A percentile compares a stretch with the other conserved stretches of the same genome.
Conservation (phyloP, 768 basidiomycete genomes). For the Floccularia luteovirens region DNA sequence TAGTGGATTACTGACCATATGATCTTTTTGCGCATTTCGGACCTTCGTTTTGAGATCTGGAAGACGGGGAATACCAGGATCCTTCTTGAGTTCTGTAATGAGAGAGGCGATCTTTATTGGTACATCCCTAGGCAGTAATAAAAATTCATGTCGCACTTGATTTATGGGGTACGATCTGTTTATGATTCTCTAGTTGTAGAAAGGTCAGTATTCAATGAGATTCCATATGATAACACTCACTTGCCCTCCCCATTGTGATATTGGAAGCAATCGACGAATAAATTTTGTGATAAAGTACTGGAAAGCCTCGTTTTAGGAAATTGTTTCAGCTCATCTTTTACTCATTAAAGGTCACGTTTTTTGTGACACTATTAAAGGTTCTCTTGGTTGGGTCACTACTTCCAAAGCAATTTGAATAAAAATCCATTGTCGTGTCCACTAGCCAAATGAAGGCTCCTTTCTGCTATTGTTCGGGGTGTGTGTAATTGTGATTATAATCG, state of each 20-base stretch:
- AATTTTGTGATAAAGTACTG: not conserved
- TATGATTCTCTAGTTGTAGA: conserved; percentile 27
- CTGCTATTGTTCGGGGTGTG: no score
- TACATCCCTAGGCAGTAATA: not conserved
- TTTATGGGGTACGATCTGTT: conserved; percentile 30
- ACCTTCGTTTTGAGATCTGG: conserved; percentile 58
- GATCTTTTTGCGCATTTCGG: conserved; percentile 39
- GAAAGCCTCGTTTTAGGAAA: no score
- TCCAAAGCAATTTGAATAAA: no score
- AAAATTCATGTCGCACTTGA: conserved; percentile 22
- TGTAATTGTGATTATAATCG: no score
- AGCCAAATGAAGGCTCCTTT: no score
- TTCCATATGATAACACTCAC: conserved; percentile 15
- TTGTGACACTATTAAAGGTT: no score
- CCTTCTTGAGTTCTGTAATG: conserved; percentile 71
- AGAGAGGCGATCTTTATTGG: not conserved
- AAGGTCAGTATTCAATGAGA: conserved; percentile 1
- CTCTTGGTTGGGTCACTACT: no score
- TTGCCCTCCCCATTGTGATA: conserved; percentile 33
- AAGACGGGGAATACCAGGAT: conserved; percentile 82
- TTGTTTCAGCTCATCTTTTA: no score
- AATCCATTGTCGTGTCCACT: no score
- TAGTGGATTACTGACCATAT: conserved; percentile 22
- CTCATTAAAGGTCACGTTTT: no score
- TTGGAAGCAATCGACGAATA: not conserved